Base-by-base conservation (phyloP, 306 rosid species). In the Cicer chorassanicum region DNA sequence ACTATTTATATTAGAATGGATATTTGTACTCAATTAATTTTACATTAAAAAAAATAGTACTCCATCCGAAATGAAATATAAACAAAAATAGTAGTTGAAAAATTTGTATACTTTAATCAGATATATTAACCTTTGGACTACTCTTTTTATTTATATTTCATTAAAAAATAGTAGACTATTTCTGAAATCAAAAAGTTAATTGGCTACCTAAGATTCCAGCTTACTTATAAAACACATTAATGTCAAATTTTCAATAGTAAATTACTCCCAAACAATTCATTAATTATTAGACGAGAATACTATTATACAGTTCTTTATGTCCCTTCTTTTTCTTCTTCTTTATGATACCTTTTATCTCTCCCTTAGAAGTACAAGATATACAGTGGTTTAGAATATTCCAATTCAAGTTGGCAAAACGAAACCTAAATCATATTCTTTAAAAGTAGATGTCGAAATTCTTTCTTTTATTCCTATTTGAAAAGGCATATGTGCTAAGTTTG, bases 401-500 rank as follows among this genome's bases (percentile, higher is more conserved):
- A 54, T 39, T 73, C 8, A 60, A 78, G 77, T 68, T 70, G 80
- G 50, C 42, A 56, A 67, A 62, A 21, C 51, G 8, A 74, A 68
- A 75, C 45, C 34, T 7, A 61, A 68, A 36, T 19, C 53, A 74
- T 46, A 74, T 75, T 79, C 78, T 70, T 62, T 16, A 15, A 7
- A 19, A 48, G 53, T 7, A 54, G 53, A 45, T 10, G 21, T 13
- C 12, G 70, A 78, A 63, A 53, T 77, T 77, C 46, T 68, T 67
- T 16, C n/a, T 46, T 56, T 44, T 29, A 29, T 29, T 29, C 36
- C 36, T 8, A 15, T 8, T 24, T 9, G 39, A 78, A 41, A 57
- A 1, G 53, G 82, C 77, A 87, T 73, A 72, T 65, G 81, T 81
- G 77, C 81, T 43, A 54, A 11, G 66, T 78, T 81, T 81, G 49